Evolutionary conservation across 1,139 yeast genomes (phyloP), one percentile per base, ranked within the genome.

Genomic region (Saccharomyces hybrid): DNA sequence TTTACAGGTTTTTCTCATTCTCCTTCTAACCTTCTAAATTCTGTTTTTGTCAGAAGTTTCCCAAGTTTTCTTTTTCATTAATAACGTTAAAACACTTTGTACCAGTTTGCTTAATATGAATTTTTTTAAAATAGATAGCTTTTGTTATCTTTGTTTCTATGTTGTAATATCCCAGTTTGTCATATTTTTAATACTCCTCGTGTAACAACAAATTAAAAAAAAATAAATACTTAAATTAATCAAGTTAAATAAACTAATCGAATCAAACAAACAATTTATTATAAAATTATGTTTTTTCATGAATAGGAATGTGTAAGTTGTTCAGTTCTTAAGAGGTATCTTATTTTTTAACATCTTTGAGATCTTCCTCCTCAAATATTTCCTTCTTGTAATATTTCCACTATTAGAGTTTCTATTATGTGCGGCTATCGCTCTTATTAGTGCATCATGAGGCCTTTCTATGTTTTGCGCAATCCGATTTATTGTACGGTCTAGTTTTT

Each of bases 381-480:
- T 38, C 3, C 44, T 38, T 20, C 44, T 38, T 20, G 44, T 20
- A 25, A 38, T 16, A 26, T 11, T 4, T 38, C 8, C 25, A 11
- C 11, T 9, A 38, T 20, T 38, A 1, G 44, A 20, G 2, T 38
- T 9, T 16, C 25, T 16, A 16, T 16, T 16, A 38, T 23, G 44
- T 38, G 25, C 26, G 20, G 20, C 20, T 16, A 38, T 38, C 20
- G 44, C 25, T 3, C 13, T 38, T 20, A 38, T 38, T 25, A 38
- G 20, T 2, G 44, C 44, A 9, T 11, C n/a, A 38, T 20, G 44
- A 38, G 44, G 44, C 44, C 20, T 38, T 20, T 38, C 44, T 20
- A 38, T 38, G 5, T 31, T 49, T 53, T 3, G 48, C 31, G 56
- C 56, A 53, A 46, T 31, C 16, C 46, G 13, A 23, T 31, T 48